Evolutionary conservation across 352 stramenopile genomes (phyloP).

Genomic region (Elongisporangium anandrum): DNA sequence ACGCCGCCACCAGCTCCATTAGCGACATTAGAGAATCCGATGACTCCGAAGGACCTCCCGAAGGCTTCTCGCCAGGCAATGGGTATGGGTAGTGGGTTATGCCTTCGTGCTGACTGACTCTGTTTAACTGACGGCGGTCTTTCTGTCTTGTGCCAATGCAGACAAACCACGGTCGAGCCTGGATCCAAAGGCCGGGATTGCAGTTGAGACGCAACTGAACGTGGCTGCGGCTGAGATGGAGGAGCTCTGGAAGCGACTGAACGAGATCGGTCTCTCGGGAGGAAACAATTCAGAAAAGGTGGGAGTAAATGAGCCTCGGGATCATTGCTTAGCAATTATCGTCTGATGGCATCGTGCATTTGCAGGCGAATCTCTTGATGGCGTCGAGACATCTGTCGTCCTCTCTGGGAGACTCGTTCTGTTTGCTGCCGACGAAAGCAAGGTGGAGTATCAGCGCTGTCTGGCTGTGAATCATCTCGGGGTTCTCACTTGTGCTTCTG

Average conservation of each 20-base stretch:
- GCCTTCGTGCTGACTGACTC: neutral
- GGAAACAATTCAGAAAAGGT: slow-evolving; percentile 56
- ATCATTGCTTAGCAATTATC: neutral
- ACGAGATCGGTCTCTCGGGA: slow-evolving; percentile 71
- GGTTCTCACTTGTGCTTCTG: neutral
- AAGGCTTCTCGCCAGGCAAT: neutral
- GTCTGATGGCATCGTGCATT: neutral
- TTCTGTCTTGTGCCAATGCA: neutral
- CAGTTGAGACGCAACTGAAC: slow-evolving; percentile 58
- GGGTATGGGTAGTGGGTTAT: neutral
- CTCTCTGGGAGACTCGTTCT: slow-evolving; percentile 83
- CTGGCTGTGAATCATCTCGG: neutral
- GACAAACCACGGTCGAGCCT: neutral
- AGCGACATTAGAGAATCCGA: neutral
- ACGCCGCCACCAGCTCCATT: neutral
- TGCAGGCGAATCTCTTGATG: slow-evolving; percentile 48
- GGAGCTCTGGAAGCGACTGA: slow-evolving; percentile 73
- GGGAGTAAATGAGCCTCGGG: neutral
- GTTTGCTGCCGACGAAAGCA: slow-evolving; percentile 63
- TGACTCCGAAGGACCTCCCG: neutral
- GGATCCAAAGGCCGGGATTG: slow-evolving; percentile 30
- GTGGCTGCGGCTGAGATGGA: slow-evolving; percentile 77
- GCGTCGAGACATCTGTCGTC: slow-evolving; percentile 77
- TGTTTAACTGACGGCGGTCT: neutral
- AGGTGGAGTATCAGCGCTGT: slow-evolving; percentile 17